Evolutionary conservation across 345 rosid genomes (phyloP).

Genomic region (Brassica nigra): DNA sequence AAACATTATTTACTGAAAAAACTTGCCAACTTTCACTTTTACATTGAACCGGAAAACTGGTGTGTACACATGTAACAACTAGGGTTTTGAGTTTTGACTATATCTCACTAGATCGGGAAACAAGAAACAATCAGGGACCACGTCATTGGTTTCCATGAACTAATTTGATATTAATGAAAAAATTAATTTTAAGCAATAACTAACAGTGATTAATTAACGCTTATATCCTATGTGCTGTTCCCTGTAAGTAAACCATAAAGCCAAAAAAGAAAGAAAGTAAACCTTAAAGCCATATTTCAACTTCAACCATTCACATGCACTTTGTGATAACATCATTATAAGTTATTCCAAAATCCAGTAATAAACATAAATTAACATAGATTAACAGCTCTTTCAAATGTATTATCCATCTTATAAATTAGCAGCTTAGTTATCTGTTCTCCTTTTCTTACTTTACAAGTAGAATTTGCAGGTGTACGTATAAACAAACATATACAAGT

Average conservation of each 20-base stretch:
- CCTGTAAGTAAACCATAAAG: conserved; percentile 40
- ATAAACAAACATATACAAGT: not conserved
- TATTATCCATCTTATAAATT: not conserved
- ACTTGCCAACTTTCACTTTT: not conserved
- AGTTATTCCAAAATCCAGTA: conserved; percentile 18
- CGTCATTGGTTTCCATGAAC: conserved; percentile 26
- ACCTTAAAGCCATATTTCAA: not conserved
- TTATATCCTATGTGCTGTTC: conserved; percentile 38
- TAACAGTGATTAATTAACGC: conserved; percentile 7
- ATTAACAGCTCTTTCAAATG: conserved; percentile 16
- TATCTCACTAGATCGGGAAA: conserved; percentile 41
- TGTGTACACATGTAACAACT: conserved; percentile 15
- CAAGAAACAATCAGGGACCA: conserved; percentile 39
- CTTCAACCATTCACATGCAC: conserved; percentile 26
- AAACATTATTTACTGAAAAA: conserved; percentile 10
- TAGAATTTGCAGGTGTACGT: conserved; percentile 17
- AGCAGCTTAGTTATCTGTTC: conserved; percentile 22
- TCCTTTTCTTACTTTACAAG: not conserved
- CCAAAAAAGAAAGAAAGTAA: conserved; percentile 1
- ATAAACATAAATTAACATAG: conserved; percentile 21
- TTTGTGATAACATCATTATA: conserved; percentile 48
- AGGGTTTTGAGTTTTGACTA: conserved; percentile 42
- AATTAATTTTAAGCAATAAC: conserved; percentile 14
- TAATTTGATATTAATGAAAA: conserved; percentile 34
- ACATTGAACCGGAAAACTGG: not conserved